Percentiles rank a stretch among this genome's conserved stretches.
These are phyloP conservation scores for Ceratocystiopsis minuta DNA, from an alignment of 2,329 filamentous ascomycete genomes.

Conservation along the genomic window DNA sequence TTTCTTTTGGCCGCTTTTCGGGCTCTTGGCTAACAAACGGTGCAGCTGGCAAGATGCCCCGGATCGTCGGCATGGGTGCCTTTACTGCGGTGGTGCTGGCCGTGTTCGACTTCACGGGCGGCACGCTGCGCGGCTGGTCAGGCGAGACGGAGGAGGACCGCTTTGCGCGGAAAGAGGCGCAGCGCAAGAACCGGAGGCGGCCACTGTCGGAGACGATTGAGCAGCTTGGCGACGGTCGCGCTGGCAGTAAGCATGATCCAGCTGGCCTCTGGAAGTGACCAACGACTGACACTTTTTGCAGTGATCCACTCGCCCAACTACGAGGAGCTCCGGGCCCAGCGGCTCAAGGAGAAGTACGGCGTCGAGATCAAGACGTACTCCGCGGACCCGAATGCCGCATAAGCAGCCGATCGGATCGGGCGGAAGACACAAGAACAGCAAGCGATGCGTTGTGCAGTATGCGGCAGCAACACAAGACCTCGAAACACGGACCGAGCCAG, in stretches of 20 bases:
- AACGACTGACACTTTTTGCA: conserved; percentile 17
- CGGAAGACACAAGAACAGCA: background rate
- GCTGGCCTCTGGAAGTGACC: background rate
- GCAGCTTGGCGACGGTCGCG: conserved; percentile 73
- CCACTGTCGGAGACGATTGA: conserved; percentile 64
- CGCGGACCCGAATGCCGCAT: conserved; percentile 21
- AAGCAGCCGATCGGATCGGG: background rate
- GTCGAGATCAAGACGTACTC: conserved; percentile 59
- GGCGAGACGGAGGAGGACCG: conserved; percentile 44
- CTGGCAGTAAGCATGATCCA: conserved; percentile 22
- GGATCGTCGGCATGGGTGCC: conserved; percentile 49
- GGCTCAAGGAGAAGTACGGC: conserved; percentile 74
- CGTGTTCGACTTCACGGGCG: conserved; percentile 51
- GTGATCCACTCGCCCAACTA: conserved; percentile 70
- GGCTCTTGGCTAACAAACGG: background rate
- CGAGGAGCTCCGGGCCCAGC: conserved; percentile 63
- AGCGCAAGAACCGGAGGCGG: conserved; percentile 56
- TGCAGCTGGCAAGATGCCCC: conserved; percentile 46
- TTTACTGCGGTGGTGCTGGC: conserved; percentile 38
- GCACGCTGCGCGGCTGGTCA: conserved; percentile 29
- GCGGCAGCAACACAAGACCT: background rate
- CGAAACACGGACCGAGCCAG: background rate
- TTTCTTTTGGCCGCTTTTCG: background rate
- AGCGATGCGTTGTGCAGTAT: background rate
- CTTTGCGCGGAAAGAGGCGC: conserved; percentile 55